Evolutionary conservation across 2,329 filamentous ascomycete species (phyloP).

Genomic region (Colletotrichum godetiae): DNA sequence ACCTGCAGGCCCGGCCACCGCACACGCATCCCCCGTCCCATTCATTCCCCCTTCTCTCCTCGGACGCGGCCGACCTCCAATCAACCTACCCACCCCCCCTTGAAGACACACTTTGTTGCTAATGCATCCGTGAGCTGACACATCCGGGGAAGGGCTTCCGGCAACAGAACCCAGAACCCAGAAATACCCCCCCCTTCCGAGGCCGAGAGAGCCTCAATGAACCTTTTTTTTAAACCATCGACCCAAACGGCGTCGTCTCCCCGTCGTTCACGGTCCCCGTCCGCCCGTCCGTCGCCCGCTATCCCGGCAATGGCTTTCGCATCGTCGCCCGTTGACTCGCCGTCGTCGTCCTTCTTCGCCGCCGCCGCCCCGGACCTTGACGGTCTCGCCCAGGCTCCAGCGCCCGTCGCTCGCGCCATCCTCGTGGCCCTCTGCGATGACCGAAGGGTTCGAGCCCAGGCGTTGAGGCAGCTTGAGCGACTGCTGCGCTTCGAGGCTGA

Average conservation of each 20-base stretch:
- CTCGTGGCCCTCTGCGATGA: conserved; percentile 36
- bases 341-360: conserved; percentile 10
- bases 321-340: conserved; percentile 15
- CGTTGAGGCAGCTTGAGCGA: conserved; percentile 32
- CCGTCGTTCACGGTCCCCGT: not conserved
- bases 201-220: conserved; percentile 25
- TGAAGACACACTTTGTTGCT: conserved; percentile 30
- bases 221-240: not conserved
- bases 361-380: conserved; percentile 22
- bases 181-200: conserved; percentile 23
- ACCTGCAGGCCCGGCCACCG: conserved; percentile 11
- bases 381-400: conserved; percentile 31
- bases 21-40: conserved; percentile 17
- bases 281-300: not conserved
- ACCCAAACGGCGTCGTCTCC: not conserved
- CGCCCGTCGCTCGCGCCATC: conserved; percentile 30
- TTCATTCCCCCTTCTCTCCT: conserved; percentile 5
- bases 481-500: conserved; percentile 31
- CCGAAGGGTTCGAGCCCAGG: conserved; percentile 18
- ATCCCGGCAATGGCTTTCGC: conserved; percentile 15
- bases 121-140: conserved; percentile 36
- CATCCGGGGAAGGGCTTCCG: conserved; percentile 35
- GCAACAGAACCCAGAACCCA: conserved; percentile 33
- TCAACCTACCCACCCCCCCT: conserved; percentile 16
- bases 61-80: conserved; percentile 25